Conservation (phyloP, 2,329 filamentous ascomycete species). For the Akanthomyces dipterigenus region DNA sequence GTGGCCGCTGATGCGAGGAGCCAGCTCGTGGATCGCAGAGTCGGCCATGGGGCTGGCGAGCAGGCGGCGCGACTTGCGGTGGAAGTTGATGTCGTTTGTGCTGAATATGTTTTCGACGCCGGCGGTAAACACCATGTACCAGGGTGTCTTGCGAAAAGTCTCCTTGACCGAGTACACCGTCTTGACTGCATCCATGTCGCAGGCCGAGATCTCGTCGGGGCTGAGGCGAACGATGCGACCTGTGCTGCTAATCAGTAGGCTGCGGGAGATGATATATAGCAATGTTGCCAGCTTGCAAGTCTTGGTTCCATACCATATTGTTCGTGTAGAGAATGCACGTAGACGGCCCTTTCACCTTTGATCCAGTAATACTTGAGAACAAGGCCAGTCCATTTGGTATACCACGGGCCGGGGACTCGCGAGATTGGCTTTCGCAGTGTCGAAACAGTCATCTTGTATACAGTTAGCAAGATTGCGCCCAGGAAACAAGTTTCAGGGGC, state of each 20-base stretch:
- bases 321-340: conserved; percentile 1
- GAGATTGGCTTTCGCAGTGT: conserved; percentile 1
- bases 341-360: background rate
- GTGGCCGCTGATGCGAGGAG: conserved; percentile 13
- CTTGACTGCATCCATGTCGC: conserved; percentile 2
- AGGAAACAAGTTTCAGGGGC: too few relatives aligned
- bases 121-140: background rate
- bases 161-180: conserved; percentile 9
- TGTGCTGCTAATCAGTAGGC: background rate
- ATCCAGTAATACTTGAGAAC: conserved; percentile 9
- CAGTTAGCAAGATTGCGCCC: background rate
- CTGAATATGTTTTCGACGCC: conserved; percentile 5
- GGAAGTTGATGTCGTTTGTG: background rate
- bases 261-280: background rate
- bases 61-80: conserved; percentile 4
- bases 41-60: conserved; percentile 5
- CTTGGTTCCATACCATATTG: conserved; percentile 1
- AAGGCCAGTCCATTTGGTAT: background rate
- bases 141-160: conserved; percentile 6
- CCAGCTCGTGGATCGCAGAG: background rate
- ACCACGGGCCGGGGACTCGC: conserved; percentile 6
- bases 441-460: background rate
- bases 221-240: conserved; percentile 7
- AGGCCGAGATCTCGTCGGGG: conserved; percentile 2
- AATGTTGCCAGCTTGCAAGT: too few relatives aligned